Base-by-base conservation (phyloP, 2,329 filamentous ascomycete species). In the Chaetomiaceae sp. region DNA sequence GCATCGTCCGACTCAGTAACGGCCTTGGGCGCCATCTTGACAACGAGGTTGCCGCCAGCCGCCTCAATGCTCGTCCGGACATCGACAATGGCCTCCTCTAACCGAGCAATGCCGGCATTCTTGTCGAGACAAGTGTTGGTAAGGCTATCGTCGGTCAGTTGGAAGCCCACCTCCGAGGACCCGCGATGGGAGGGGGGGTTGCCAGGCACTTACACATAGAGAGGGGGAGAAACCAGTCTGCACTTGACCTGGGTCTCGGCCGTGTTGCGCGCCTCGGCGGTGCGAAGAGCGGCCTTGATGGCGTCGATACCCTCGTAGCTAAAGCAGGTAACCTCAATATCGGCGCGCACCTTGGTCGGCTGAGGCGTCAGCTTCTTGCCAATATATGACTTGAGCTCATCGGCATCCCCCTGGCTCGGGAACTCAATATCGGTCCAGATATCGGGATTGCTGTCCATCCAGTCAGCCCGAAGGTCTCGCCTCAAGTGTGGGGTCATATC, bases 1-100 rank as follows among this genome's bases (percentile, higher is more conserved):
- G 92, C 94, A 67, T 99, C 94, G 66, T 99, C 95, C 71, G 90
- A 95, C 80, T 97, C 95, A 1, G 94, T 99, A 58, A 99, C 94
- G 4, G 95, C 94, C 84, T 97, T 97, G 62, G 94, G 94, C 66
- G 94, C 91, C 94, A 99, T 99, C 84, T 95, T 96, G 64, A 96
- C 87, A 38, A 86, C 81, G 67, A 92, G 87, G 67, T 83, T 84
- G 57, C 94, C 94, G 49, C 88, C 88, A 1, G 87, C 81, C 41
- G 73, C 77, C 68, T 85, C 82, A 68, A 99, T 99, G 71, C 80
- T 90, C 66, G 76, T 80, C 64, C 87, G 81, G 65, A 99, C 91
- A 64, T 91, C 89, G 65, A 87, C 79, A 64, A 99, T 99, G 16
- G 94, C 90, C 67, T 90, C 86, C 71, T 96, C 89, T 62, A 99